Conservation (phyloP, 768 basidiomycete genomes). For the Exidia glandulosa region DNA sequence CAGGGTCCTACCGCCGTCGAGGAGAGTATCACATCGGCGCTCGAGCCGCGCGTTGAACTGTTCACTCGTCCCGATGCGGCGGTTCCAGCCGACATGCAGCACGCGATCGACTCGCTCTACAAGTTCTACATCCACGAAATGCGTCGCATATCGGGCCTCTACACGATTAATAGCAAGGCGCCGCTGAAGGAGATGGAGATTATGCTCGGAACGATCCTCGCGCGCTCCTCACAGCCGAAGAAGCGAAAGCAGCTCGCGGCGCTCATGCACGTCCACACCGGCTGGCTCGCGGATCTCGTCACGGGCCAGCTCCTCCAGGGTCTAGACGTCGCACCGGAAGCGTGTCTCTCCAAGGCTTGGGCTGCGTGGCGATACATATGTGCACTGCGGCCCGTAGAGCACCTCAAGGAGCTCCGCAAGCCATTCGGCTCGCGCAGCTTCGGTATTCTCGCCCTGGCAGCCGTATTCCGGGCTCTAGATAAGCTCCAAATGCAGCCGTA, state of each 20-base stretch:
- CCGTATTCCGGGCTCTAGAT: background rate
- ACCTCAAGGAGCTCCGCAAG: background rate
- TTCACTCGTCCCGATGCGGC: background rate
- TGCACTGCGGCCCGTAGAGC: background rate
- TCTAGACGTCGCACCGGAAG: background rate
- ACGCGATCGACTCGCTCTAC: conserved; percentile 25
- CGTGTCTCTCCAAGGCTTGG: background rate
- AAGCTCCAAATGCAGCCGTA: background rate
- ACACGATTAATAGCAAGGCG: conserved; percentile 42
- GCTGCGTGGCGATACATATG: background rate
- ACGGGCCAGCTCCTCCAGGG: conserved; percentile 22
- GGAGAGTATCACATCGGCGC: background rate
- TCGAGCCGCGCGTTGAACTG: background rate
- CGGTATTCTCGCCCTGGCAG: background rate
- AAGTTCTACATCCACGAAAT: conserved; percentile 51
- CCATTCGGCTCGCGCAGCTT: background rate
- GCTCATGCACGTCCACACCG: conserved; percentile 50
- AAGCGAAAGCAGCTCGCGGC: conserved; percentile 49
- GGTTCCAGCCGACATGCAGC: background rate
- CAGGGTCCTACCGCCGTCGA: conserved; percentile 18
- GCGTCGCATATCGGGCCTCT: conserved; percentile 56
- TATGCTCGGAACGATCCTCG: conserved; percentile 66
- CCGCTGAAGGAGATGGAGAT: conserved; percentile 63
- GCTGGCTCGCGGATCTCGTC: conserved; percentile 39
- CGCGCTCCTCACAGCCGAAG: conserved; percentile 50